phyloP scores from a whole-genome alignment of 2,329 filamentous ascomycete species.

The Nothophaeocryptopus gaeumannii region DNA sequence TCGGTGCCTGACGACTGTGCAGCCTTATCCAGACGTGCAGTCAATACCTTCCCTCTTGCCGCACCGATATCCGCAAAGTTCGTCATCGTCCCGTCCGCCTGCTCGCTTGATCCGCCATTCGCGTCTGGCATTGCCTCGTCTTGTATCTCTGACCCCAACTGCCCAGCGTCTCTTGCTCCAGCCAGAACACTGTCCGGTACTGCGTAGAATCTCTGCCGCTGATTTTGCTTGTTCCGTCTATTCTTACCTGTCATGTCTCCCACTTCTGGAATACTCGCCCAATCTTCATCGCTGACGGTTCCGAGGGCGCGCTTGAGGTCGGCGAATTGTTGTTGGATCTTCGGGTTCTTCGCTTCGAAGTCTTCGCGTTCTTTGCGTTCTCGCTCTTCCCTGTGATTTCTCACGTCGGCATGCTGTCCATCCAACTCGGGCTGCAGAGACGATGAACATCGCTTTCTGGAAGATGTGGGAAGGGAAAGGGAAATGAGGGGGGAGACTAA shows the following conservation, averaged over 20 bases:
- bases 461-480: conserved; percentile 21
- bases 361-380: conserved; percentile 89
- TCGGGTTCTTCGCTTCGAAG: conserved; percentile 95
- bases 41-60: conserved; percentile 90
- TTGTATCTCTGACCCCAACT: conserved; percentile 83
- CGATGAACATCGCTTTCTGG: conserved; percentile 35
- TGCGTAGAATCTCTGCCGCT: conserved; percentile 83
- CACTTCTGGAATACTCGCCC: conserved; percentile 92
- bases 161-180: conserved; percentile 73
- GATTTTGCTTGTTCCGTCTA: conserved; percentile 75
- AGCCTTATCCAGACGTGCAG: conserved; percentile 89
- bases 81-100: conserved; percentile 81
- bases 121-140: conserved; percentile 60
- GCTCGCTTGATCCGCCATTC: conserved; percentile 46
- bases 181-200: conserved; percentile 95
- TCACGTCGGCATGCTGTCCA: conserved; percentile 77
- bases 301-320: conserved; percentile 89
- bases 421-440: conserved; percentile 48
- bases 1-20: conserved; percentile 66
- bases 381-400: conserved; percentile 79
- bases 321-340: conserved; percentile 96
- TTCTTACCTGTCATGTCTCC: conserved; percentile 96
- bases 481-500: conserved; percentile 53
- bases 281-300: conserved; percentile 89
- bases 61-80: conserved; percentile 98